Percentiles rank a stretch among this genome's conserved stretches.
Evolutionary conservation across 1,284 basidiomycete species (phyloP).

Genomic region (Cutaneotrichosporon daszewskae): DNA sequence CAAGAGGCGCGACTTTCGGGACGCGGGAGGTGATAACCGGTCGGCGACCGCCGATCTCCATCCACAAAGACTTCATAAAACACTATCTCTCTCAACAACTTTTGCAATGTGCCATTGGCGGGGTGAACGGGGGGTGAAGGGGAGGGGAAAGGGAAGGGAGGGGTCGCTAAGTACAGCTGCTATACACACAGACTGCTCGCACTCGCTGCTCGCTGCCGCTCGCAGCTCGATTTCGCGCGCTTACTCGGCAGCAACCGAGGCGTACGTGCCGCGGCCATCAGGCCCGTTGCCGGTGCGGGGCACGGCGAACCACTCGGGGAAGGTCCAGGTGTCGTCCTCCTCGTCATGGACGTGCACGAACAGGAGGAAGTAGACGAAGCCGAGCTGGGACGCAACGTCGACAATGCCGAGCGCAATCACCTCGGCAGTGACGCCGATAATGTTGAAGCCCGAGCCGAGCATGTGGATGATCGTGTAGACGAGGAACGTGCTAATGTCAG

Average conservation of each 20-base stretch:
- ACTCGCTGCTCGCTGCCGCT: too few species aligned
- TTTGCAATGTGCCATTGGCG: too few species aligned
- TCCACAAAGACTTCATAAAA: too few species aligned
- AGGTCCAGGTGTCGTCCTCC: conserved; percentile 35
- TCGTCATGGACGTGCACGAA: conserved; percentile 37
- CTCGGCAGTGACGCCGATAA: conserved; percentile 38
- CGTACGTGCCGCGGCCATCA: conserved; percentile 40
- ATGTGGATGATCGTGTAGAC: conserved; percentile 40
- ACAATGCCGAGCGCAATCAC: conserved; percentile 42
- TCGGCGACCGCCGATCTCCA: too few species aligned
- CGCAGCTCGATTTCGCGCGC: too few species aligned
- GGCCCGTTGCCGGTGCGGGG: conserved; percentile 20
- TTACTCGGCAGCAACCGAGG: conserved; percentile 22
- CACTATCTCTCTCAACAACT: too few species aligned
- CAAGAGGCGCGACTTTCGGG: too few species aligned
- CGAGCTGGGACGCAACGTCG: conserved; percentile 40
- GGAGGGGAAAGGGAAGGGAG: too few species aligned
- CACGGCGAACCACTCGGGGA: conserved; percentile 43
- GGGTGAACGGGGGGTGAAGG: too few species aligned
- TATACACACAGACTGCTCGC: too few species aligned
- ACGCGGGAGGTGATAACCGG: too few species aligned
- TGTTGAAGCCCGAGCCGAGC: conserved; percentile 35
- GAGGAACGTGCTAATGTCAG: conserved; percentile 28
- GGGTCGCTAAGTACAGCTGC: too few species aligned
- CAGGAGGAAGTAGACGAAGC: conserved; percentile 42